Conservation (phyloP, 2,329 filamentous ascomycete genomes). For the Colletotrichum paranaense region DNA sequence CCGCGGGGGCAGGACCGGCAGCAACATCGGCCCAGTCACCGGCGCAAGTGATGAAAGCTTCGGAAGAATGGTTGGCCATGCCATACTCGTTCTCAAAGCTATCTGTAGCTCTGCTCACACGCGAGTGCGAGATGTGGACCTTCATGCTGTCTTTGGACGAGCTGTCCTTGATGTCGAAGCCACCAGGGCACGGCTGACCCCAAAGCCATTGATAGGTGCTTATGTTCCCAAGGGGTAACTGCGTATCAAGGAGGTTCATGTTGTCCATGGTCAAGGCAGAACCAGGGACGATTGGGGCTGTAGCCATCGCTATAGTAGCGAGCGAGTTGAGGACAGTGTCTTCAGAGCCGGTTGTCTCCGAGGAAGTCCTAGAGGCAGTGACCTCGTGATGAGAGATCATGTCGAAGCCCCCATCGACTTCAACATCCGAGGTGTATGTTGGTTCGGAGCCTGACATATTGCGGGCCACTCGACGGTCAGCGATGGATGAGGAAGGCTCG, state of each 20-base stretch:
- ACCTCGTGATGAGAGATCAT: neutral
- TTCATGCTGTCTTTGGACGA: constrained; percentile 30
- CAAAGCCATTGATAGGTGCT: constrained; percentile 23
- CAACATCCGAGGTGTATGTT: neutral
- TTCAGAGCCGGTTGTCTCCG: constrained; percentile 10
- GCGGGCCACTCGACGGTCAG: constrained; percentile 1
- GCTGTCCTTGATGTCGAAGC: constrained; percentile 22
- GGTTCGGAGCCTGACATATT: neutral
- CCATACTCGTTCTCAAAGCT: constrained; percentile 15
- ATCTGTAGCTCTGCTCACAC: constrained; percentile 5
- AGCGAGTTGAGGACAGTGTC: constrained; percentile 6
- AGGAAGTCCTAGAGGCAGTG: neutral
- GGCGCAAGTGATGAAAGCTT: constrained; percentile 14
- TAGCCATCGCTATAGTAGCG: too few relatives aligned
- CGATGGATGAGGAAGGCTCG: constrained; percentile 15
- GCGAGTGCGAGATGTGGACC: constrained; percentile 15
- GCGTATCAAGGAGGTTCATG: constrained; percentile 15
- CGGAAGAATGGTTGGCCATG: constrained; percentile 27
- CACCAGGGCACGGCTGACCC: constrained; percentile 18
- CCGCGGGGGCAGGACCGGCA: neutral
- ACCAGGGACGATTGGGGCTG: neutral
- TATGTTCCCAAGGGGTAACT: constrained; percentile 1
- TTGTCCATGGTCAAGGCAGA: constrained; percentile 17
- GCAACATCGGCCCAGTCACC: constrained; percentile 27
- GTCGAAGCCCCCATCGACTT: neutral